phyloP scores from a whole-genome alignment of 129 eudicot species.

The Erigeron canadensis region DNA sequence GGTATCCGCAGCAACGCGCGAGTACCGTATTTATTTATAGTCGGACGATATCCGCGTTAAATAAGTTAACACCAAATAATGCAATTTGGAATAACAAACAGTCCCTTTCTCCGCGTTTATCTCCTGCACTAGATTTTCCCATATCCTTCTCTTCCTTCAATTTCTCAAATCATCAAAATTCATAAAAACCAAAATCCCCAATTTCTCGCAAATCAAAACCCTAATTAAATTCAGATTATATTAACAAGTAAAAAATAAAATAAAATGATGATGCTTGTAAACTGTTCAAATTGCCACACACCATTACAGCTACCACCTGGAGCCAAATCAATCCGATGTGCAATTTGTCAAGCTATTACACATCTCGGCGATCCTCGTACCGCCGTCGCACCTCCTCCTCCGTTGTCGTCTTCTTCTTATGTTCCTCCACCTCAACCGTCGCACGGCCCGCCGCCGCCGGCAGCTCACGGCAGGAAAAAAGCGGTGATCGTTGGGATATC shows the following conservation, averaged over 20 bases:
- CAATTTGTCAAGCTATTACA: slow-evolving; percentile 75
- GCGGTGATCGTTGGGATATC: slow-evolving; percentile 94
- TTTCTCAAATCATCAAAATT: too few species aligned
- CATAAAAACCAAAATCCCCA: too few species aligned
- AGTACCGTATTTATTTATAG: too few species aligned
- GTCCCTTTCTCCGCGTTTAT: too few species aligned
- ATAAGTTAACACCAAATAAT: too few species aligned
- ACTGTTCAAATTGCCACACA: slow-evolving; percentile 73
- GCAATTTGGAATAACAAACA: too few species aligned
- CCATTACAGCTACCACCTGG: slow-evolving; percentile 81
- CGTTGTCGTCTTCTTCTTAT: slow-evolving; percentile 44
- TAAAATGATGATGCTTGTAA: slow-evolving; percentile 59
- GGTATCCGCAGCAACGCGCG: too few species aligned
- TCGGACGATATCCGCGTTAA: too few species aligned
- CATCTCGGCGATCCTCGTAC: slow-evolving; percentile 61
- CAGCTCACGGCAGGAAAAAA: slow-evolving; percentile 72
- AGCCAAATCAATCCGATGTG: slow-evolving; percentile 71
- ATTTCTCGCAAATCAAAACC: neutral
- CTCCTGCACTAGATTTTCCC: too few species aligned
- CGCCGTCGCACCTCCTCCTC: slow-evolving; percentile 34
- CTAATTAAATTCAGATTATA: too few species aligned
- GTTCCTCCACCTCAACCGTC: slow-evolving; percentile 42
- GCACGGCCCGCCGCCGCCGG: slow-evolving; percentile 71
- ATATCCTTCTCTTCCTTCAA: too few species aligned
- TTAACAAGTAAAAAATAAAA: neutral